Percentiles rank a stretch among this genome's conserved stretches.
Conservation (phyloP, 1,284 basidiomycete genomes). For the Austroboletus niveus region DNA sequence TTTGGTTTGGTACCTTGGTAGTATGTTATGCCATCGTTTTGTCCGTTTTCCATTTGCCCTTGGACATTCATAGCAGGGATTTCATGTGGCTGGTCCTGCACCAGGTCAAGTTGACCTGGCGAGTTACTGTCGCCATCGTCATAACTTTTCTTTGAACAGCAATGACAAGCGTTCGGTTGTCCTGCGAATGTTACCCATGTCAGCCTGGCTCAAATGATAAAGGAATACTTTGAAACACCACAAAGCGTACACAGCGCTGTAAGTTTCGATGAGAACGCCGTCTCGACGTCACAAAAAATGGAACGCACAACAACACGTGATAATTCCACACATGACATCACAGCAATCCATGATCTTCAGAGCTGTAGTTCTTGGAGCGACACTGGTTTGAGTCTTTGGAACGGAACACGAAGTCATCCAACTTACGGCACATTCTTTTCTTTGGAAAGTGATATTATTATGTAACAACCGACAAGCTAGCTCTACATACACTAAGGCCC, state of each 20-base stretch:
- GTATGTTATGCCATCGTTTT: slow-evolving; percentile 8
- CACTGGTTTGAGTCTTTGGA: no score
- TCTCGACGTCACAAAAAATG: neutral
- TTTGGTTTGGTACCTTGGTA: slow-evolving; percentile 19
- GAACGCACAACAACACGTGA: slow-evolving; percentile 23
- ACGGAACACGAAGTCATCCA: no score
- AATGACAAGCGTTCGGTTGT: slow-evolving; percentile 11
- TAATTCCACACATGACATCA: slow-evolving; percentile 21
- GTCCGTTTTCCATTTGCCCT: slow-evolving; percentile 4
- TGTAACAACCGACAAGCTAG: no score
- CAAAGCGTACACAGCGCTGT: slow-evolving; percentile 21
- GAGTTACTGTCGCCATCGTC: neutral
- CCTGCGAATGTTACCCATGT: neutral
- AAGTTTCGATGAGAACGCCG: slow-evolving; percentile 5
- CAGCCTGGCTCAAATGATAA: neutral
- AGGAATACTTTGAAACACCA: neutral
- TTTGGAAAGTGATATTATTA: no score
- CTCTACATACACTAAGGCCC: no score
- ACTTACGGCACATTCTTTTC: no score
- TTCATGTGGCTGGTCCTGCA: slow-evolving; percentile 19
- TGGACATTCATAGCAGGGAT: slow-evolving; percentile 11
- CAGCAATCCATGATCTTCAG: slow-evolving; percentile 22
- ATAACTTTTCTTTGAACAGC: slow-evolving; percentile 12
- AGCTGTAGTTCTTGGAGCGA: no score
- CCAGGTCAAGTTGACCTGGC: slow-evolving; percentile 1